These are phyloP conservation scores for Aureobasidium sp. DNA, from an alignment of 2,329 filamentous ascomycete genomes.

Conservation along the genomic window DNA sequence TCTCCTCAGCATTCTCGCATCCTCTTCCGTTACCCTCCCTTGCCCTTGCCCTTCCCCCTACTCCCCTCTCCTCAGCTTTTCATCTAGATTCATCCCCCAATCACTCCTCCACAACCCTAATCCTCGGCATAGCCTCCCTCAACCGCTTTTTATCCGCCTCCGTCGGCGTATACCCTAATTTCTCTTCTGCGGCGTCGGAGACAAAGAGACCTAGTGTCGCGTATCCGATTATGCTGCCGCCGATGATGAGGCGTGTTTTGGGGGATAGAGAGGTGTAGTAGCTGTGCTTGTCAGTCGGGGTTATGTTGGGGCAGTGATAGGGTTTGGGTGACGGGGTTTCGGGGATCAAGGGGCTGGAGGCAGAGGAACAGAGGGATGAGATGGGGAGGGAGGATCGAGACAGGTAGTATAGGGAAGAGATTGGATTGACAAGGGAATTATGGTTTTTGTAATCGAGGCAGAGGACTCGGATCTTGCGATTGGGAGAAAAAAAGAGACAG, in stretches of 20 bases:
- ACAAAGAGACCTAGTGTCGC: slow-evolving; percentile 66
- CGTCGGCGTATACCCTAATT: slow-evolving; percentile 63
- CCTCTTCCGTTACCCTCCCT: too few relatives aligned
- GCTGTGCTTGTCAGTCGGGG: neutral
- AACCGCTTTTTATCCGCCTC: slow-evolving; percentile 66
- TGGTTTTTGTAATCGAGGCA: neutral
- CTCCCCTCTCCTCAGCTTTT: neutral
- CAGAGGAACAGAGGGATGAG: too few relatives aligned
- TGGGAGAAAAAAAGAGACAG: too few relatives aligned
- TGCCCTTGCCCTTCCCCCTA: too few relatives aligned
- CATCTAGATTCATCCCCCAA: neutral
- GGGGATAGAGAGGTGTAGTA: slow-evolving; percentile 63
- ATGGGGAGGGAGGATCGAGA: neutral
- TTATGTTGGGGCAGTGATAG: too few relatives aligned
- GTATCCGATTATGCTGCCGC: slow-evolving; percentile 69
- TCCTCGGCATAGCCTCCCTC: slow-evolving; percentile 53
- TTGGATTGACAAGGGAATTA: neutral
- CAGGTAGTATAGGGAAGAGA: neutral
- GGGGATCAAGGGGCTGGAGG: too few relatives aligned
- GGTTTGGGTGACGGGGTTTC: neutral
- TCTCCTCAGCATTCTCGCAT: neutral
- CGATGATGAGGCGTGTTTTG: slow-evolving; percentile 64
- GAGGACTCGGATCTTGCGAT: neutral
- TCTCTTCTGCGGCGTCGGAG: slow-evolving; percentile 65
- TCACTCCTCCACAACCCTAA: slow-evolving; percentile 50